Base-by-base conservation (phyloP, 768 basidiomycete species). In the Lentinula edodes region DNA sequence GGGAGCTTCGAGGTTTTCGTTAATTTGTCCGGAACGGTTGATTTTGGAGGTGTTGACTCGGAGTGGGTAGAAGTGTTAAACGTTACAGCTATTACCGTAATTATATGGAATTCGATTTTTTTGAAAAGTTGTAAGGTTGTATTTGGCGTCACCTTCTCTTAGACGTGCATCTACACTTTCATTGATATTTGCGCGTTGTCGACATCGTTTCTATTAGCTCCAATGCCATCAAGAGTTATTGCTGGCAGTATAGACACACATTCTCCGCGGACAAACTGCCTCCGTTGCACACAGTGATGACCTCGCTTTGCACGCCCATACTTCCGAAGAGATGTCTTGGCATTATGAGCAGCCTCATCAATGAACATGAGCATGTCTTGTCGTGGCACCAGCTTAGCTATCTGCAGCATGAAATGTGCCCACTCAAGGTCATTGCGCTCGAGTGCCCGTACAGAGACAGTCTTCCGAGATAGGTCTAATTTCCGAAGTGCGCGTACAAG, bases 21-120 rank as follows among this genome's bases (percentile, higher is more conserved):
- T 84, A 65, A 72, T 71, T 57, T 84, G 81, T 67, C 83, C 82
- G 2, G 80, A 81, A 65, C 73, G 74, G 61, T 70, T 84, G 53
- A 71, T 84, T 20, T 54, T 68, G 41, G 78, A 80, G 28, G 28
- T 58, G 78, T 78, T 58, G 38, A 28, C 38, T 43, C 42, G 16
- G 16, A n/a, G 42, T n/a, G 28, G 3, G 28, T 28, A 28, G 28
- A 28, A 23, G 23, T 23, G 23, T 3, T 23, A 23, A 23, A 1
- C n/a, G n/a, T n/a, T n/a, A n/a, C n/a, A n/a, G n/a, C n/a, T n/a
- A n/a, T n/a, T n/a, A n/a, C n/a, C n/a, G n/a, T n/a, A n/a, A n/a
- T n/a, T n/a, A n/a, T n/a, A n/a, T n/a, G n/a, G n/a, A n/a, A n/a
- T n/a, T n/a, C n/a, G n/a, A n/a, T n/a, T n/a, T n/a, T n/a, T n/a